These are phyloP conservation scores for Pneumocystis carinii DNA, from an alignment of 1,139 yeast species.

Conservation along the genomic window DNA sequence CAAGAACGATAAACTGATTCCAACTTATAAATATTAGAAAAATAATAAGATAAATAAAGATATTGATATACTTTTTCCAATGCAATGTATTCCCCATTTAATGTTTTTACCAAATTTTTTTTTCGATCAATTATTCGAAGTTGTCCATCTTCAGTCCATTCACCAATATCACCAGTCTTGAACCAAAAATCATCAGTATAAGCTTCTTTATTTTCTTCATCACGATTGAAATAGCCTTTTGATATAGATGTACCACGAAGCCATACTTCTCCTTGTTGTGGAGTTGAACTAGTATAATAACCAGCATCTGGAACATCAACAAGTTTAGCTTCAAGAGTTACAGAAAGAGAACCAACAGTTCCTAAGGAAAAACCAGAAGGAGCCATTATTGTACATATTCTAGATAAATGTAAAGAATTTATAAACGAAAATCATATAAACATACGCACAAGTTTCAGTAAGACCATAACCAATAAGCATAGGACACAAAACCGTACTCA, in stretches of 20 bases:
- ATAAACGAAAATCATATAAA: neutral
- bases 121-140: conserved; percentile 80
- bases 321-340: conserved; percentile 73
- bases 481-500: conserved; percentile 65
- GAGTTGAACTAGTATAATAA: conserved; percentile 58
- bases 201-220: conserved; percentile 62
- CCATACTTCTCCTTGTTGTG: conserved; percentile 71
- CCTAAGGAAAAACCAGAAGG: conserved; percentile 54
- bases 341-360: conserved; percentile 68
- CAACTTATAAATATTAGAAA: conserved; percentile 6
- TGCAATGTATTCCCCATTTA: conserved; percentile 95
- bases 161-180: conserved; percentile 93
- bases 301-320: conserved; percentile 89
- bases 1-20: conserved; percentile 60
- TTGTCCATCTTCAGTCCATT: conserved; percentile 72
- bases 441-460: conserved; percentile 77
- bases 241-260: conserved; percentile 62
- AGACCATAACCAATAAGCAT: conserved; percentile 92
- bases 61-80: conserved; percentile 73
- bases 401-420: neutral
- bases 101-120: conserved; percentile 90
- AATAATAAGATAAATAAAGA: conserved; percentile 15
- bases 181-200: conserved; percentile 86
- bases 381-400: conserved; percentile 53
- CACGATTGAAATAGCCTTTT: conserved; percentile 68